Evolutionary conservation across 768 basidiomycete species (phyloP).

Genomic region (Amylocystis lapponica): DNA sequence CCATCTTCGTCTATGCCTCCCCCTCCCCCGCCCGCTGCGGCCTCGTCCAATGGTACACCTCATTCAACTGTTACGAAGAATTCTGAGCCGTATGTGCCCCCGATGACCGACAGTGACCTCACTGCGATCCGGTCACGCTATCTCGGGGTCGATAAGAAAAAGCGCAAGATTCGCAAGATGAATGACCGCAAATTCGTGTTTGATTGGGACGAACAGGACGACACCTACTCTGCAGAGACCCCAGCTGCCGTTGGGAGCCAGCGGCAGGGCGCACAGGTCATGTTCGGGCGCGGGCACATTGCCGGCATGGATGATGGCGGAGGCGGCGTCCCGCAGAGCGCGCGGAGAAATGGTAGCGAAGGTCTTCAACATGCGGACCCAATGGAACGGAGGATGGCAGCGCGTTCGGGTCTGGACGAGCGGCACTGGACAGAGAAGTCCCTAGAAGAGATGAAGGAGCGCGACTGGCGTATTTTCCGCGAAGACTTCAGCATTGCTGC

Average conservation of each 20-base stretch:
- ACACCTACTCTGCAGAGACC: constrained; percentile 79
- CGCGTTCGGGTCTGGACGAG: constrained; percentile 82
- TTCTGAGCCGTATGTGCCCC: constrained; percentile 42
- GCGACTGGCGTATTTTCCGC: constrained; percentile 98
- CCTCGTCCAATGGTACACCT: constrained; percentile 11
- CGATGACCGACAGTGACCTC: constrained; percentile 78
- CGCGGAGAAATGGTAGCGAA: constrained; percentile 26
- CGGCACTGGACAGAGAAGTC: constrained; percentile 98
- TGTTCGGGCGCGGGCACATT: constrained; percentile 81
- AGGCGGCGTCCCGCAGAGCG: constrained; percentile 31
- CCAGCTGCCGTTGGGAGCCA: constrained; percentile 66
- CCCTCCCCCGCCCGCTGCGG: constrained; percentile 29
- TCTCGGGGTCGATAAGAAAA: constrained; percentile 91
- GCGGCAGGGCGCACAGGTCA: constrained; percentile 78
- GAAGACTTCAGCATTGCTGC: constrained; percentile 98
- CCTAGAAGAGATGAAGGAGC: constrained; percentile 88
- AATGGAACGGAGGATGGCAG: constrained; percentile 77
- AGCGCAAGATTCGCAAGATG: constrained; percentile 91
- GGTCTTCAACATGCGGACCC: constrained; percentile 64
- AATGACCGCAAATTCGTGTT: constrained; percentile 98
- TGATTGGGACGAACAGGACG: constrained; percentile 97
- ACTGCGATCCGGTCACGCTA: constrained; percentile 86
- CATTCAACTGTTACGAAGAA: constrained; percentile 28
- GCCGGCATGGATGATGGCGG: constrained; percentile 86
- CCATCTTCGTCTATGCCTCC: constrained; percentile 46